Base-by-base conservation (phyloP, 805 yeast species). In the Limtongia smithiae region DNA sequence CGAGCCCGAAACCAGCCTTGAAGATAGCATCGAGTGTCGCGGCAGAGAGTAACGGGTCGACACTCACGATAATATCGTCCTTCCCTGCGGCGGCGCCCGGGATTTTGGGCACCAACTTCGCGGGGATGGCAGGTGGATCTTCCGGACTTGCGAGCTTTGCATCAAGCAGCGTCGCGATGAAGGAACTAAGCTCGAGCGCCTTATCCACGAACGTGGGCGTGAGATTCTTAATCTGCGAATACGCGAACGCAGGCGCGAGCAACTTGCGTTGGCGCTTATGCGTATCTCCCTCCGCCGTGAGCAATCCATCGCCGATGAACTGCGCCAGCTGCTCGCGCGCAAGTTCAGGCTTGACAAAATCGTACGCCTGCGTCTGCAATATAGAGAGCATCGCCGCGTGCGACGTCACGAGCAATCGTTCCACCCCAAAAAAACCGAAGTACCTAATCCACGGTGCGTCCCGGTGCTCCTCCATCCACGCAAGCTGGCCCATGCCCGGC, bases 11-110 rank as follows among this genome's bases (percentile, higher is more conserved):
- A 5, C 54, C 57, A 1, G 54, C 57, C 17, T 33, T 33, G 47
- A 49, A 45, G 15, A 53, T 53, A 22, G 46, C 33, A 22, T 53
- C 54, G n/a, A 53, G 46, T 7, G 57, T 50, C 20, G 51, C 49
- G 12, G 44, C 25, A n/a, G 41, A 47, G 17, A 50, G n/a, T 17
- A 36, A 40, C 14, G 42, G 41, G 14, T 42, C 48, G 22, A 53
- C 34, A 14, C 28, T 18, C 7, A 53, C 30, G 17, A 49, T 14
- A 6, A 38, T 32, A 22, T 35, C 50, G 9, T 33, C 51, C 1
- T 40, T 22, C 15, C 20, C 31, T 3, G 18, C 24, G 4, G 9
- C 11, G 22, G 12, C 31, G 24, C 20, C 39, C 2, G 28, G 37
- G 9, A 6, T 5, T 5, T 37, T 24, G 12, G 44, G 14, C 22